Base-by-base conservation (phyloP, 116 monocot species). In the Trichopus zeylanicus region DNA sequence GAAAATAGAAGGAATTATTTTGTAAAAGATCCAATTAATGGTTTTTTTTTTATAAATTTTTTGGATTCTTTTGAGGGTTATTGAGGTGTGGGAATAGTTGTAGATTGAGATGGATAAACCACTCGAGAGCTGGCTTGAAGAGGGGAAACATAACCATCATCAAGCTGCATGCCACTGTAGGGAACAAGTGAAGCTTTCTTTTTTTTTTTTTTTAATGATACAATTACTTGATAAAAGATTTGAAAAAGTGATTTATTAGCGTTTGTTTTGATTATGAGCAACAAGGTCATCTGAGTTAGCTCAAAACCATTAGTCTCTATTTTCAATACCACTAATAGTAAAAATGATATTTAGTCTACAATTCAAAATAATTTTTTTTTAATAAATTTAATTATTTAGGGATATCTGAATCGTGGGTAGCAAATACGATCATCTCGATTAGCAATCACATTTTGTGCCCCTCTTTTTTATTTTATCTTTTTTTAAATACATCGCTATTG, bases 81-180 rank as follows among this genome's bases (percentile, higher is more conserved):
- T 33, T 83, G 48, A 78, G 83, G 26, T 83, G 83, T 59, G 83
- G 83, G 56, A 78, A 83, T 68, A 78, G 83, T 42, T 83, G 83
- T 54, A 78, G 83, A 30, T 39, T 83, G 28, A 74, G 78, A 26
- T 83, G 83, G 83, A 74, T 78, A 39, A 83, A 83, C 53, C 78
- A 83, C 57, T 61, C 78, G 6, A 78, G 67, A 61, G 74, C 66
- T 31, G 83, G 74, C 30, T 46, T 83, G 10, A 83, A 83, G 68
- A 75, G 78, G 26, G 83, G 78, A 7, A 71, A 83, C 56, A 75
- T 83, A 31, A 55, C 83, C 1, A 78, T 83, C 32, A 46, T 74
- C 51, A 75, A 71, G 64, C 74, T 78, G 7, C 83, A 78, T 15
- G 46, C 67, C 23, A 58, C 70, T 31, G 55, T 78, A 4, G 83